Evolutionary conservation across 129 eudicot species (phyloP).

Genomic region (Helianthus tuberosus): DNA sequence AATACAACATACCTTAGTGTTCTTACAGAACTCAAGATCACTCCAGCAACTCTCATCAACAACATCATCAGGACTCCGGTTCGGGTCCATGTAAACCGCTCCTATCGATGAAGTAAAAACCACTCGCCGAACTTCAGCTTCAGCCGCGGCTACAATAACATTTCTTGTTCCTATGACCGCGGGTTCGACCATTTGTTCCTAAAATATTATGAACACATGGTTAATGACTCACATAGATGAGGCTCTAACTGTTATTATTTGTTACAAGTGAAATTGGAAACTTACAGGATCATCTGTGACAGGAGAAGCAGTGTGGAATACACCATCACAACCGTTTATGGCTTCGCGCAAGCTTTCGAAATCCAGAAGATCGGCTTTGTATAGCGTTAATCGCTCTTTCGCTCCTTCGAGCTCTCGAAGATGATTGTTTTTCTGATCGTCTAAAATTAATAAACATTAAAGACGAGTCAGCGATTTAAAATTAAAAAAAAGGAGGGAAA

Average conservation of each 20-base stretch:
- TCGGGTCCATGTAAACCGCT: constrained; percentile 93
- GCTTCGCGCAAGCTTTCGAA: constrained; percentile 82
- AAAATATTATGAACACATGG: neutral
- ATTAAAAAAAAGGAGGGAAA: too few species aligned
- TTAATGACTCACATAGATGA: neutral
- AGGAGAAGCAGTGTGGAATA: constrained; percentile 97
- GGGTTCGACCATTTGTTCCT: constrained; percentile 99
- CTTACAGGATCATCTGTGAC: constrained; percentile 94
- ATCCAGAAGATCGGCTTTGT: constrained; percentile 95
- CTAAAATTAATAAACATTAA: constrained; percentile 37
- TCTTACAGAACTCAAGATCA: constrained; percentile 95
- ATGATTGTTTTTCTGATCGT: constrained; percentile 84
- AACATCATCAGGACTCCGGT: constrained; percentile 77
- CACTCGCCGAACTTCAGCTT: constrained; percentile 81
- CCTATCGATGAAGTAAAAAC: constrained; percentile 97
- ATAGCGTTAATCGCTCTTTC: constrained; percentile 74
- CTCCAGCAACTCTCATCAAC: constrained; percentile 99
- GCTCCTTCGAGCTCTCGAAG: constrained; percentile 92
- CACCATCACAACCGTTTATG: constrained; percentile 85
- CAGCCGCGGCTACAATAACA: constrained; percentile 89
- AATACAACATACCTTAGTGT: constrained; percentile 67
- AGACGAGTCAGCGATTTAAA: neutral
- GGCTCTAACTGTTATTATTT: neutral
- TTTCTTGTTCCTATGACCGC: constrained; percentile 85
- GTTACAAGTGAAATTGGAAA: neutral